Conservation (phyloP, 2,329 filamentous ascomycete species). For the Aphanoascus verrucosus region DNA sequence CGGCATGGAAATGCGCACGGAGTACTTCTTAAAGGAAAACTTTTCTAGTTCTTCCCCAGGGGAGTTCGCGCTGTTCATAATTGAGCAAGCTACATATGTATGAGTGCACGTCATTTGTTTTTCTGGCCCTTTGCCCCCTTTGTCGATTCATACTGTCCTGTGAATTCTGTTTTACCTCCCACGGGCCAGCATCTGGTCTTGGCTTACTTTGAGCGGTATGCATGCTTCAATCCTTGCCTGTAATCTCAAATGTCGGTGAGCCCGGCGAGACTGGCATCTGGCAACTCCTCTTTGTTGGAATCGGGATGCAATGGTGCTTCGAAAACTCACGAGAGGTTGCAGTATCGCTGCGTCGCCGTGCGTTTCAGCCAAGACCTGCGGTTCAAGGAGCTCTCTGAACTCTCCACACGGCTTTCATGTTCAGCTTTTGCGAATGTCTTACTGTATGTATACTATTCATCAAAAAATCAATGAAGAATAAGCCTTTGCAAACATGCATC, state of each 20-base stretch:
- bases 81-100: neutral
- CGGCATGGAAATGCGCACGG: neutral
- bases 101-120: slow-evolving; percentile 2
- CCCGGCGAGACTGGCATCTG: neutral
- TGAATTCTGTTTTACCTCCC: too few species aligned
- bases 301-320: neutral
- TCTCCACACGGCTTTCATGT: neutral
- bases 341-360: neutral
- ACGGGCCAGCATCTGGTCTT: neutral
- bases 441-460: too few species aligned
- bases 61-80: neutral
- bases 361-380: neutral
- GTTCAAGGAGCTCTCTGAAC: neutral
- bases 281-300: neutral
- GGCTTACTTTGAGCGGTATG: neutral
- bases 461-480: too few species aligned
- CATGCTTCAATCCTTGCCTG: neutral
- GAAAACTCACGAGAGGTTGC: neutral
- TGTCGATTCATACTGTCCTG: neutral
- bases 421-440: neutral
- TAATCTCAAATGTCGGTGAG: neutral
- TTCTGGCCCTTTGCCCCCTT: too few species aligned
- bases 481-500: too few species aligned
- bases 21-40: neutral
- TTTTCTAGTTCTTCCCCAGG: neutral